Evolutionary conservation across 306 rosid genomes (phyloP).

Genomic region (Vicia faba): DNA sequence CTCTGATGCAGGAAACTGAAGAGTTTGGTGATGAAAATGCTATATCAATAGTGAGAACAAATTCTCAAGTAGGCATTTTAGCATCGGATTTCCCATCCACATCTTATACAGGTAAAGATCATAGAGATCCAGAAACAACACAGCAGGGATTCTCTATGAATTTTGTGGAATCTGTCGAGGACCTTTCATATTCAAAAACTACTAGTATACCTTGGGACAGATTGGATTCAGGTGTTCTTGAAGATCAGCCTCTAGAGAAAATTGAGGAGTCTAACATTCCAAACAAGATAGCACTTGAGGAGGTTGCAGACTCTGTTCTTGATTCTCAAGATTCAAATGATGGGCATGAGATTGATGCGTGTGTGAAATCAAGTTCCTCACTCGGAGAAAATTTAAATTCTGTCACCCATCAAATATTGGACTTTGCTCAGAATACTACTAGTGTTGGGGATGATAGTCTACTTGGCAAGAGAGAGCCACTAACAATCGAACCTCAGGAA

Average conservation of each 20-base stretch:
- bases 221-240: conserved; percentile 34
- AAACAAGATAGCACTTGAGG: conserved; percentile 36
- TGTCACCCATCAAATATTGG: conserved; percentile 18
- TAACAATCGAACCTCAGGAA: conserved; percentile 27
- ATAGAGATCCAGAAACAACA: conserved; percentile 39
- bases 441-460: conserved; percentile 41
- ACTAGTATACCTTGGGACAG: conserved; percentile 30
- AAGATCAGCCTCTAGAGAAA: conserved; percentile 35
- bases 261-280: conserved; percentile 33
- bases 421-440: conserved; percentile 27
- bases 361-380: conserved; percentile 24
- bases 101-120: conserved; percentile 36
- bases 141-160: conserved; percentile 37
- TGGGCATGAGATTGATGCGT: conserved; percentile 32
- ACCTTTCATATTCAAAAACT: conserved; percentile 29
- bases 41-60: conserved; percentile 41
- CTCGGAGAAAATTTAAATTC: conserved; percentile 22
- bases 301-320: conserved; percentile 43
- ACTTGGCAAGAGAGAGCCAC: conserved; percentile 30
- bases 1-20: conserved; percentile 58
- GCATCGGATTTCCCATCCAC: conserved; percentile 46
- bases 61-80: conserved; percentile 33
- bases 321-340: conserved; percentile 57
- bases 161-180: conserved; percentile 20
- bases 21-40: conserved; percentile 44